A percentile compares a stretch with the other conserved stretches of the same genome.
Evolutionary conservation across 2,329 filamentous ascomycete species (phyloP).

Genomic region (Colletotrichum chlorophyti): DNA sequence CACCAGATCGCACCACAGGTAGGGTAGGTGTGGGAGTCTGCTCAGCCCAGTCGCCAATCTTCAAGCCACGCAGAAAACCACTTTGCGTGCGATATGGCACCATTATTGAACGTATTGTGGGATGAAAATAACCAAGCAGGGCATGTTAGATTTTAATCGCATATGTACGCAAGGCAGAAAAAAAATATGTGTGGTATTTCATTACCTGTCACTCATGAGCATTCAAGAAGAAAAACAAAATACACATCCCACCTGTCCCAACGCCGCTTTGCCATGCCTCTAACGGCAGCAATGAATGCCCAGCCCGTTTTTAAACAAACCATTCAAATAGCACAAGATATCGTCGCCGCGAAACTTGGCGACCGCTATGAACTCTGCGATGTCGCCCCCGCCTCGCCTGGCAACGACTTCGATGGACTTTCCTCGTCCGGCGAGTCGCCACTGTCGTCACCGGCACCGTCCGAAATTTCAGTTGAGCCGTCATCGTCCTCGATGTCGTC

Average conservation of each 20-base stretch:
- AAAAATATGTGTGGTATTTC: constrained; percentile 26
- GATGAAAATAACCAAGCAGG: no score
- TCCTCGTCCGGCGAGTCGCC: constrained; percentile 31
- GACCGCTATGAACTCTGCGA: not conserved
- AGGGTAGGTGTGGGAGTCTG: no score
- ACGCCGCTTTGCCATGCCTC: constrained; percentile 28
- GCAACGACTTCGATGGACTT: constrained; percentile 19
- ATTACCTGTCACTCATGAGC: constrained; percentile 26
- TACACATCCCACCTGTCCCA: constrained; percentile 10
- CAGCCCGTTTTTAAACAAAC: constrained; percentile 19
- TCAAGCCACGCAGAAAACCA: not conserved
- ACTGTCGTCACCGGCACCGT: constrained; percentile 30
- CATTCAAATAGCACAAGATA: not conserved
- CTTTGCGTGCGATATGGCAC: no score
- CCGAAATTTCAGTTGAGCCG: constrained; percentile 38
- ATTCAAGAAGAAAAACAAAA: no score
- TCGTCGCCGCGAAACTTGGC: not conserved
- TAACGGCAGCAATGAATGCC: constrained; percentile 23
- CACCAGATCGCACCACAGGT: no score
- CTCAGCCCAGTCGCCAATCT: not conserved
- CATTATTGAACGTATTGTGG: no score
- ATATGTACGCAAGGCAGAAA: not conserved
- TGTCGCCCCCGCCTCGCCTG: not conserved
- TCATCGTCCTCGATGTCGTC: constrained; percentile 43
- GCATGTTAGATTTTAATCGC: not conserved